Conservation (phyloP, 1,139 yeast species). For the Scheffersomyces illinoinensis region DNA sequence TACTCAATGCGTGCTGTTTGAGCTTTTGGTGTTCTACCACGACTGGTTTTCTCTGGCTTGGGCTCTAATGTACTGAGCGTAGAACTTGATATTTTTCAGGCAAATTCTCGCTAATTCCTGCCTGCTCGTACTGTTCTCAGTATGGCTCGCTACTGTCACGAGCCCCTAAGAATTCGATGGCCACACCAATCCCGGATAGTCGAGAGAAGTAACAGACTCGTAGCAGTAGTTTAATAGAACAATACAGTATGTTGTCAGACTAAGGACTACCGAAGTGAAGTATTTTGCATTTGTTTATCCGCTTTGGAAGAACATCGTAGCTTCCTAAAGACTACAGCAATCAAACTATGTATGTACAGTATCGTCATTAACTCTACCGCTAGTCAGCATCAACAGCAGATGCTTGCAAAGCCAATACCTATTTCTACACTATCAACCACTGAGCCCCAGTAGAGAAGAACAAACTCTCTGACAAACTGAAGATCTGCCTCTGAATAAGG, state of each 20-base stretch:
- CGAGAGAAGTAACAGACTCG: no score
- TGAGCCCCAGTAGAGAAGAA: constrained; percentile 55
- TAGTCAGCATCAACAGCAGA: constrained; percentile 24
- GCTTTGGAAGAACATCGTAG: background rate
- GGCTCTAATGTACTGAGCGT: no score
- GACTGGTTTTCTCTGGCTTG: no score
- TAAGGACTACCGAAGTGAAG: background rate
- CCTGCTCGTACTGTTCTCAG: no score
- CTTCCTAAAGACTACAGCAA: background rate
- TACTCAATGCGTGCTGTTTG: no score
- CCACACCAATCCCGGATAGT: no score
- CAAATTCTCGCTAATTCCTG: no score
- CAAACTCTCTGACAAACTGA: constrained; percentile 55
- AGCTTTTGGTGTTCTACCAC: no score
- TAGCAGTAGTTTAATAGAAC: no score
- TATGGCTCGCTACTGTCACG: no score
- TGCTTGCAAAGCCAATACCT: constrained; percentile 33
- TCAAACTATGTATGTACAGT: background rate
- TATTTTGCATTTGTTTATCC: background rate
- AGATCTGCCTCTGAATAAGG: constrained; percentile 63
- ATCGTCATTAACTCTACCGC: background rate
- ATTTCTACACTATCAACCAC: constrained; percentile 32
- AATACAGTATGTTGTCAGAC: background rate
- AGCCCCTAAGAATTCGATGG: no score
- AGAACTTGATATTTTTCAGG: no score